A percentile compares a stretch with the other conserved stretches of the same genome.
phyloP scores from a whole-genome alignment of 768 basidiomycete species.

The Lentinula guzmanii region DNA sequence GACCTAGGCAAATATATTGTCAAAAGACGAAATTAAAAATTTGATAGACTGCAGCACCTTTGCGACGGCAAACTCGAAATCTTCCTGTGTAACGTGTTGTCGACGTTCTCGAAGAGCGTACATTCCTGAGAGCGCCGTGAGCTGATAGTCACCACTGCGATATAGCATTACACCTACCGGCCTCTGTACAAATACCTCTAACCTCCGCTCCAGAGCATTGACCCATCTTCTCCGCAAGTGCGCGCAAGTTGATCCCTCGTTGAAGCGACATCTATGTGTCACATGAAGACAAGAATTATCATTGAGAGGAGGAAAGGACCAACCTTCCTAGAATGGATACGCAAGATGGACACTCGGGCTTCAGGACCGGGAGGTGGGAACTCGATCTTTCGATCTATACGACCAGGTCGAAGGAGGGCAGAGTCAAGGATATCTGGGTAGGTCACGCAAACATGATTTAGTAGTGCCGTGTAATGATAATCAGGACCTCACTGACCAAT shows the following conservation, averaged over 20 bases:
- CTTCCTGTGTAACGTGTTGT: slow-evolving; percentile 97
- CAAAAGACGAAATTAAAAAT: slow-evolving; percentile 3
- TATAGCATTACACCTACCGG: slow-evolving; percentile 46
- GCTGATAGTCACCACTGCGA: background rate
- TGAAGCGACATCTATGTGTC: slow-evolving; percentile 62
- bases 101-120: slow-evolving; percentile 92
- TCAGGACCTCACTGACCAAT: slow-evolving; percentile 37
- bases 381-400: slow-evolving; percentile 91
- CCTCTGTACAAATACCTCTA: slow-evolving; percentile 94
- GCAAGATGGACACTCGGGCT: slow-evolving; percentile 34
- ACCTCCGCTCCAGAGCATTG: slow-evolving; percentile 79
- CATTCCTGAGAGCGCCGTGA: slow-evolving; percentile 53
- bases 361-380: slow-evolving; percentile 80
- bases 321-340: slow-evolving; percentile 94
- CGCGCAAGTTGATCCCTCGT: slow-evolving; percentile 94
- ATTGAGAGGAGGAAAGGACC: slow-evolving; percentile 1
- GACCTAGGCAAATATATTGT: slow-evolving; percentile 34
- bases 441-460: background rate
- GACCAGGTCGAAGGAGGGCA: slow-evolving; percentile 68
- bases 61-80: slow-evolving; percentile 97
- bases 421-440: slow-evolving; percentile 65
- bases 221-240: slow-evolving; percentile 98
- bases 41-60: slow-evolving; percentile 50
- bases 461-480: background rate
- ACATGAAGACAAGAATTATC: background rate